A percentile compares a stretch with the other conserved stretches of the same genome.
These are phyloP conservation scores for Dioscorea dumetorum DNA, from an alignment of 106 monocot species.

Conservation along the genomic window DNA sequence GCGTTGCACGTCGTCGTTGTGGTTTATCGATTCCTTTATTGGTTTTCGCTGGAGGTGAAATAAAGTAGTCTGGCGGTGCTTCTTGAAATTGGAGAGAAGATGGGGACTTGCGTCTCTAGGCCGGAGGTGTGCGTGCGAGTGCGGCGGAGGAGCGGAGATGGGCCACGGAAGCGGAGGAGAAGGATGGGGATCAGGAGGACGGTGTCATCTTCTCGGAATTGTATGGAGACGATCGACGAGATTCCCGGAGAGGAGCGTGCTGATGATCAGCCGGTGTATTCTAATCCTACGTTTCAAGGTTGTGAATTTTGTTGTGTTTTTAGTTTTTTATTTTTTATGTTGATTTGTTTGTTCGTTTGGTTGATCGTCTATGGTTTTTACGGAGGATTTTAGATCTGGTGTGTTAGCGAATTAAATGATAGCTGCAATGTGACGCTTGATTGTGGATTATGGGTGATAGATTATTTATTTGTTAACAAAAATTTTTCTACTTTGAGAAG, in stretches of 20 bases:
- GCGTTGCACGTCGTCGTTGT: too few relatives aligned
- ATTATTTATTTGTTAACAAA: background rate
- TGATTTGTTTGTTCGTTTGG: too few relatives aligned
- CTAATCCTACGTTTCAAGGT: slow-evolving; percentile 46
- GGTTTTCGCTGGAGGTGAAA: too few relatives aligned
- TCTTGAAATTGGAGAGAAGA: too few relatives aligned
- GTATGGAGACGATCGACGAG: slow-evolving; percentile 68
- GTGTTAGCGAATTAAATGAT: background rate
- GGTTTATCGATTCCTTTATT: too few relatives aligned
- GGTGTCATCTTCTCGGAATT: slow-evolving; percentile 11
- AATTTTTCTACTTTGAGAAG: background rate
- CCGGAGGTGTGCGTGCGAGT: slow-evolving; percentile 15
- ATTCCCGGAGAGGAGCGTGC: slow-evolving; percentile 6
- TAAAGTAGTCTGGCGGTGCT: too few relatives aligned
- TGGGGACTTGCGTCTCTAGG: too few relatives aligned
- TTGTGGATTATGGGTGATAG: background rate
- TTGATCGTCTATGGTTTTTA: background rate
- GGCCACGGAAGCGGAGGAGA: slow-evolving; percentile 6
- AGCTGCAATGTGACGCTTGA: background rate
- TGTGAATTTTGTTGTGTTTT: background rate
- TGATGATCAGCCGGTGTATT: slow-evolving; percentile 4
- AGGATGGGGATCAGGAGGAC: slow-evolving; percentile 8
- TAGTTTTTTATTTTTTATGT: background rate
- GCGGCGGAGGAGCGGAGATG: slow-evolving; percentile 8
- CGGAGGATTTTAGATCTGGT: background rate